Base-by-base conservation (phyloP, 2,329 filamentous ascomycete genomes). In the Cercospora sesami region DNA sequence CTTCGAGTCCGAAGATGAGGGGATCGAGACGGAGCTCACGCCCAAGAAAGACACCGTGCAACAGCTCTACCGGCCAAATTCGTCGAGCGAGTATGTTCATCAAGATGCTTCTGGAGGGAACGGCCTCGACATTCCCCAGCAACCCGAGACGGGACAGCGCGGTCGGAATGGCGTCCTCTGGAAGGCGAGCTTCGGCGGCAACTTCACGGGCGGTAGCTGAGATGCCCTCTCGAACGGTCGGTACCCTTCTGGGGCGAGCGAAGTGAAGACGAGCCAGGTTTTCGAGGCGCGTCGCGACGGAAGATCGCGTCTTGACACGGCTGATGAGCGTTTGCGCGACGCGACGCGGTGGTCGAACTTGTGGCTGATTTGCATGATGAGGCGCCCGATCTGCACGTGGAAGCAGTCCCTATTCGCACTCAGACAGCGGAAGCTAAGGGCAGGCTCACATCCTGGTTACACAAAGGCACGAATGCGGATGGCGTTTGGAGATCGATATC, bases 371-470 rank as follows among this genome's bases (percentile, higher is more conserved):
- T 36, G n/a, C 58, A 28, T 23, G 16, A 55, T 4, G 45, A 55
- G 60, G 60, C 45, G 60, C 53, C 30, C 45, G 60, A 63, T 63
- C 60, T 63, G 60, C 60, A 39, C 28, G 21, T 31, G 23, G 42
- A 28, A 36, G 23, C 14, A 12, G 33, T 63, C 60, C 45, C 60
- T 53, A 63, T 63, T 63, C 60, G 60, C 45, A 63, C 33, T 23
- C 26, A 51, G n/a, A 23, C 12, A 3, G 61, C 48, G 61, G 61
- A 30, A 53, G 61, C 61, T 64, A 57, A 33, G 28, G 61, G 61
- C 61, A 58, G 61, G 61, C 45, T 51, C 51, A 64, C 48, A 64
- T 28, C 48, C 61, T 58, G 61, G 61, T 57, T 57, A 26, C 53
- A 57, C 23, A 18, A 30, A 57, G 4, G 42, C 4, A 23, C 42